phyloP scores from a whole-genome alignment of 495 filamentous ascomycete species.

The Neurospora sublineolata region DNA sequence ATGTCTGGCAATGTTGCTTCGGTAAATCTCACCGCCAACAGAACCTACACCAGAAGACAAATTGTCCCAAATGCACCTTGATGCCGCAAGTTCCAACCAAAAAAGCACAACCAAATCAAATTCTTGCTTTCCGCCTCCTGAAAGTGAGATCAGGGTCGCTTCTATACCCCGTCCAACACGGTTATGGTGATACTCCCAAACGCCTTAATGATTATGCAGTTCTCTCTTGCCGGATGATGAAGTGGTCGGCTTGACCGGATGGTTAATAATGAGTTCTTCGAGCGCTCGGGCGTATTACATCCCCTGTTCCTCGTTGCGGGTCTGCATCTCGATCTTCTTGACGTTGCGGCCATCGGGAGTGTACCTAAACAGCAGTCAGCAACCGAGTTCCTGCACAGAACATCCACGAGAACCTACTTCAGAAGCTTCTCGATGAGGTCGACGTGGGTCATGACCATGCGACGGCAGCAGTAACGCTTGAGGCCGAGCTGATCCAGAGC shows the following conservation, averaged over 20 bases:
- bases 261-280: background rate
- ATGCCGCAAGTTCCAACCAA: background rate
- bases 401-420: conserved; percentile 46
- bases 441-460: conserved; percentile 99
- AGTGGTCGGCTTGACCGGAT: background rate
- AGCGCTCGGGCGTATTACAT: background rate
- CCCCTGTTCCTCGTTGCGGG: background rate
- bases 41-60: background rate
- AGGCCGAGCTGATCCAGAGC: conserved; percentile 90
- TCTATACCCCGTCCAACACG: background rate
- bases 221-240: background rate
- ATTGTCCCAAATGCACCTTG: background rate
- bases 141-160: background rate
- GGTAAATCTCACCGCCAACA: background rate
- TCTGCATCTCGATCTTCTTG: conserved; percentile 33
- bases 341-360: conserved; percentile 42
- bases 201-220: background rate
- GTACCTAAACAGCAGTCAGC: conserved; percentile 22
- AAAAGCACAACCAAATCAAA: background rate
- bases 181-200: background rate
- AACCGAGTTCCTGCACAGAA: background rate
- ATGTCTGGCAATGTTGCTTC: background rate
- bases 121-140: background rate
- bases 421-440: conserved; percentile 97
- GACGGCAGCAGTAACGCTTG: conserved; percentile 91